phyloP scores from a whole-genome alignment of 2,329 filamentous ascomycete species.

The Botryotinia calthae region DNA sequence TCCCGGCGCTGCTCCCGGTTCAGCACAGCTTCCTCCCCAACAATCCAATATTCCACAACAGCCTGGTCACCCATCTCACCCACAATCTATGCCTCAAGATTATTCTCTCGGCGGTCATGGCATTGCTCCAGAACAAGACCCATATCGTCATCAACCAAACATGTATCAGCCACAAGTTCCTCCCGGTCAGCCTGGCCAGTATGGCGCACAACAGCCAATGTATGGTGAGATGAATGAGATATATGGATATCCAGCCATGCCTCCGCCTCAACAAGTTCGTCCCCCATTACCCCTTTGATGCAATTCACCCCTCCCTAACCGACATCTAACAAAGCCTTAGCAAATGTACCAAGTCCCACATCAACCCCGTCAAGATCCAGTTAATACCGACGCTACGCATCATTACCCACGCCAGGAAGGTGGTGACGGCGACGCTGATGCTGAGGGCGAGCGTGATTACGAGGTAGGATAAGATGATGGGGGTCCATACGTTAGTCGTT shows the following conservation, averaged over 20 bases:
- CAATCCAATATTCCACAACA: conserved; percentile 46
- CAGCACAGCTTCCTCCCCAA: conserved; percentile 51
- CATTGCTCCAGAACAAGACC: conserved; percentile 66
- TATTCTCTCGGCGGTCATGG: conserved; percentile 60
- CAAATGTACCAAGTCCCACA: conserved; percentile 44
- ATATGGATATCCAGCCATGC: conserved; percentile 80
- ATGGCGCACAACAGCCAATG: conserved; percentile 75
- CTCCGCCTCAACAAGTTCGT: conserved; percentile 75
- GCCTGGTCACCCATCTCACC: conserved; percentile 46
- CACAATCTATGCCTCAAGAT: conserved; percentile 59
- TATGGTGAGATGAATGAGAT: conserved; percentile 80
- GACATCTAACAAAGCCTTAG: conserved; percentile 29
- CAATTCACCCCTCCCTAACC: conserved; percentile 1
- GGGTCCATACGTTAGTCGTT: conserved; percentile 4
- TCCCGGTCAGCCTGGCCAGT: conserved; percentile 65
- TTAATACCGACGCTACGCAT: conserved; percentile 40
- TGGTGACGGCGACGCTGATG: conserved; percentile 45
- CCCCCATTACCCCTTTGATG: not conserved
- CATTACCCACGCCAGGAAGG: conserved; percentile 42
- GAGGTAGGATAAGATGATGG: conserved; percentile 38
- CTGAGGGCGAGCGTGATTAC: conserved; percentile 46
- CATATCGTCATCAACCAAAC: conserved; percentile 70
- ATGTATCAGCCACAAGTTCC: conserved; percentile 84
- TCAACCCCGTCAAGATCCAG: conserved; percentile 41
- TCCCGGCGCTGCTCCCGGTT: conserved; percentile 48